These are phyloP conservation scores for Pseudofabraea citricarpa DNA, from an alignment of 2,329 filamentous ascomycete species.

Conservation along the genomic window DNA sequence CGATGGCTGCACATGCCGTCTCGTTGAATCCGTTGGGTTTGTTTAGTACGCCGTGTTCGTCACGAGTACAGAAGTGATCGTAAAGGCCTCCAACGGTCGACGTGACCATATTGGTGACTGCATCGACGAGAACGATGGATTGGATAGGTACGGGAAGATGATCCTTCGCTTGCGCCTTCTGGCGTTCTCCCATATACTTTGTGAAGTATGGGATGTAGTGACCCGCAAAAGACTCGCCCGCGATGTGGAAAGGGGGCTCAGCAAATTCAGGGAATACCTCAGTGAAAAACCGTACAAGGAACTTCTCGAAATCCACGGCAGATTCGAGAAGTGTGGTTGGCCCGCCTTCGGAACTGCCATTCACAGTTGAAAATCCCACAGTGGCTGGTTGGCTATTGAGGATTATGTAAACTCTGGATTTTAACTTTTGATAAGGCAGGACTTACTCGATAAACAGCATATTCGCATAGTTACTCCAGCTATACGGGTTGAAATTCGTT, in stretches of 20 bases:
- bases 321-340: constrained; percentile 10
- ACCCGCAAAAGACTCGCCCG: constrained; percentile 18
- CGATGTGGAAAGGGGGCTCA: constrained; percentile 11
- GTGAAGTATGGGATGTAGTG: constrained; percentile 16
- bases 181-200: constrained; percentile 9
- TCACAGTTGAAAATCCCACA: constrained; percentile 6
- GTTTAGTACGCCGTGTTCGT: neutral
- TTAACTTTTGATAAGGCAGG: too few relatives aligned
- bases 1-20: constrained; percentile 8
- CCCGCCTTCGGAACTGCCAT: constrained; percentile 8
- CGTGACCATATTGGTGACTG: constrained; percentile 8
- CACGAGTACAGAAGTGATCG: constrained; percentile 15
- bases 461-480: constrained; percentile 16
- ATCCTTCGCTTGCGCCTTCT: constrained; percentile 6
- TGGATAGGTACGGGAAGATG: constrained; percentile 7
- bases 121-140: constrained; percentile 13
- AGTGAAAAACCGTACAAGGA: constrained; percentile 15
- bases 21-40: constrained; percentile 6
- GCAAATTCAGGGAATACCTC: constrained; percentile 13
- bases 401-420: too few relatives aligned
- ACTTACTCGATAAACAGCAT: constrained; percentile 15
- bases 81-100: constrained; percentile 7
- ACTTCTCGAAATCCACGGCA: constrained; percentile 14
- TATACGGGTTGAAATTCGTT: constrained; percentile 11
- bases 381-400: neutral